These are phyloP conservation scores for Mucor plumbeus DNA, from an alignment of 371 early-diverging fungal genomes.

Conservation along the genomic window DNA sequence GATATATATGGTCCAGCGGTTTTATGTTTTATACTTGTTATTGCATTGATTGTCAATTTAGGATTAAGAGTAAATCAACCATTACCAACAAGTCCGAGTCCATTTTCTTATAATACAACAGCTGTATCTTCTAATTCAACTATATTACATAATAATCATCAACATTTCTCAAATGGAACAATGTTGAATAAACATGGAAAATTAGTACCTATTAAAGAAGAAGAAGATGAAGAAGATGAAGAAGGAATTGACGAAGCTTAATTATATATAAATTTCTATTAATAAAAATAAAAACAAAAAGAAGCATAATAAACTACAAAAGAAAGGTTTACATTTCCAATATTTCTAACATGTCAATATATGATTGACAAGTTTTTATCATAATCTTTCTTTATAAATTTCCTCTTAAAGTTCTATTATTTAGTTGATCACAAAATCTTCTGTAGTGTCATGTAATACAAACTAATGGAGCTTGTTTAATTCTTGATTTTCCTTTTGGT, in stretches of 20 bases:
- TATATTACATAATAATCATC: background rate
- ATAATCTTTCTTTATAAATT: background rate
- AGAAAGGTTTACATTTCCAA: background rate
- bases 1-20: constrained; percentile 72
- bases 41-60: constrained; percentile 81
- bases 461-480: background rate
- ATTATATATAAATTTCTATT: background rate
- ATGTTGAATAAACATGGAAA: constrained; percentile 9
- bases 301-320: background rate
- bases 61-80: constrained; percentile 26
- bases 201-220: constrained; percentile 11
- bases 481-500: background rate
- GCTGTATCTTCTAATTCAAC: background rate
- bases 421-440: background rate
- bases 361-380: background rate
- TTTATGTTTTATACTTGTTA: constrained; percentile 74
- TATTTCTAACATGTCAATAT: background rate
- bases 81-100: constrained; percentile 22
- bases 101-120: constrained; percentile 10
- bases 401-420: background rate
- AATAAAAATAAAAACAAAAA: no score
- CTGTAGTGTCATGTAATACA: constrained; percentile 2
- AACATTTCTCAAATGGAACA: constrained; percentile 3
- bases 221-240: constrained; percentile 18
- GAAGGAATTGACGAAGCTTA: background rate